Evolutionary conservation across 306 rosid species (phyloP).

Genomic region (Ammopiptanthus mongolicus): DNA sequence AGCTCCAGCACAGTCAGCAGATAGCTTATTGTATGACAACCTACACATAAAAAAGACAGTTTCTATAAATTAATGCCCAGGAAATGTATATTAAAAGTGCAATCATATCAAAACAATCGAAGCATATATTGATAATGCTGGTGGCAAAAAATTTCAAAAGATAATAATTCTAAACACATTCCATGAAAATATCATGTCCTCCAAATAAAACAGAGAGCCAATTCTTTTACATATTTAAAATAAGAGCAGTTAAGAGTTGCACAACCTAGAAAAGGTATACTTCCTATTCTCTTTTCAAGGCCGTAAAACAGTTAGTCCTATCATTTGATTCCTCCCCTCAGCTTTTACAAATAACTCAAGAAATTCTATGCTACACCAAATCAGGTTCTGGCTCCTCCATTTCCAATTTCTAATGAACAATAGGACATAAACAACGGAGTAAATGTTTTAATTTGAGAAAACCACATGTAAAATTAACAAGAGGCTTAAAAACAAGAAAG

Average conservation of each 20-base stretch:
- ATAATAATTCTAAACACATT: background rate
- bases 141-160: background rate
- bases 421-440: background rate
- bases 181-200: background rate
- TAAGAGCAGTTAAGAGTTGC: background rate
- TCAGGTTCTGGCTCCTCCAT: background rate
- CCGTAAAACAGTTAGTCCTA: background rate
- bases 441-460: background rate
- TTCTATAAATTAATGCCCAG: conserved; percentile 5
- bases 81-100: conserved; percentile 2
- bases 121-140: background rate
- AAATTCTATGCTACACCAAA: background rate
- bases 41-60: conserved; percentile 36
- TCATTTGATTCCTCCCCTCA: background rate
- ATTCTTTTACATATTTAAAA: conserved; percentile 13
- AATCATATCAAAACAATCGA: conserved; percentile 10
- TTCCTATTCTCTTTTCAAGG: background rate
- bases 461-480: background rate
- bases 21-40: conserved; percentile 72
- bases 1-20: conserved; percentile 95
- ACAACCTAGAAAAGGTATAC: background rate
- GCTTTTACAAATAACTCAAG: background rate
- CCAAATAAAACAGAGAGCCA: background rate
- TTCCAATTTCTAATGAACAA: conserved; percentile 1
- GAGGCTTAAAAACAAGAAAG: background rate